phyloP scores from a whole-genome alignment of 2,329 filamentous ascomycete genomes.

The Cercospora sesami region DNA sequence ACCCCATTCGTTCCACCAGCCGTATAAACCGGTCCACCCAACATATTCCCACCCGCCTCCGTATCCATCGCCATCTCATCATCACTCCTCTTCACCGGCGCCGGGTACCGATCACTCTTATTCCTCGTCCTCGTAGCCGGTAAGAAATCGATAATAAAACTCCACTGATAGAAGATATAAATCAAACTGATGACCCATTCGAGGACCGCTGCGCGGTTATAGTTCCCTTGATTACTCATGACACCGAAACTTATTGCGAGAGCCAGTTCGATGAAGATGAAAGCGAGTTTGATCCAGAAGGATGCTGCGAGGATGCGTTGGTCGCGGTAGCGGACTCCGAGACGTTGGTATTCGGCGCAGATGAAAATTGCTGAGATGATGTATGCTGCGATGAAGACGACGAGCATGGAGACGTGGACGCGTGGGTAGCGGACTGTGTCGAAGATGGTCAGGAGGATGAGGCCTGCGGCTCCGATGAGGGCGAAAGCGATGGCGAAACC shows the following conservation, averaged over 20 bases:
- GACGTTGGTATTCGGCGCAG: conserved; percentile 84
- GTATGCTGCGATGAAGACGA: conserved; percentile 83
- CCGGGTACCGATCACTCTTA: conserved; percentile 38
- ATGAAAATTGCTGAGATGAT: conserved; percentile 82
- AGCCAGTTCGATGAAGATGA: conserved; percentile 75
- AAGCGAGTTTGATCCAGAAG: conserved; percentile 84
- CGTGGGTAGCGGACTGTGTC: conserved; percentile 69
- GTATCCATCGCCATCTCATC: conserved; percentile 36
- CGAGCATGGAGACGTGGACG: conserved; percentile 74
- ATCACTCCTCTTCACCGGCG: conserved; percentile 41
- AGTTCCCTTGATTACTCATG: conserved; percentile 32
- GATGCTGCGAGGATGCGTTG: conserved; percentile 71
- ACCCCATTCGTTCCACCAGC: conserved; percentile 24
- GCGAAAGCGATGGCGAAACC: conserved; percentile 66
- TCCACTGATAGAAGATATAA: conserved; percentile 81
- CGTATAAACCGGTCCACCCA: conserved; percentile 38
- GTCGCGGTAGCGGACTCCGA: conserved; percentile 76
- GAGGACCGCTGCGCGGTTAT: conserved; percentile 71
- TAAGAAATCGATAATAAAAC: conserved; percentile 80
- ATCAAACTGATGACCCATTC: conserved; percentile 80
- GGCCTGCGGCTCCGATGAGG: conserved; percentile 71
- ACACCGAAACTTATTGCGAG: conserved; percentile 74
- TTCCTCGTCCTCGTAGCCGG: conserved; percentile 68
- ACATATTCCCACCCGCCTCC: conserved; percentile 31
- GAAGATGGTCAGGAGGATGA: conserved; percentile 83